A percentile compares a stretch with the other conserved stretches of the same genome.
Evolutionary conservation across 2,329 filamentous ascomycete genomes (phyloP).

Genomic region (Huntiella bhutanensis): DNA sequence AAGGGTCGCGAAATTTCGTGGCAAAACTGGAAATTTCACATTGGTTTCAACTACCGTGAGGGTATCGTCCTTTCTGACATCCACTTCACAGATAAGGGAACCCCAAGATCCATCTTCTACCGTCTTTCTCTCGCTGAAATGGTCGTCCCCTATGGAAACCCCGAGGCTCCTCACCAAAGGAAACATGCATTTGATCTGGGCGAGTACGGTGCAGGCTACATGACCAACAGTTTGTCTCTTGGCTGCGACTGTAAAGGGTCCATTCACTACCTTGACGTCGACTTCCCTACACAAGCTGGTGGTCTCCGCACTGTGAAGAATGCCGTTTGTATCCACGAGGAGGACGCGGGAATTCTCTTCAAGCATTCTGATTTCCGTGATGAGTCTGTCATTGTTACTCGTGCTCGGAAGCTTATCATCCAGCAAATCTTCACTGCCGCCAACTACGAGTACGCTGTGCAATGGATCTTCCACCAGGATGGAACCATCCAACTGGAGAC

Average conservation of each 20-base stretch:
- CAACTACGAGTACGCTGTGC: slow-evolving; percentile 71
- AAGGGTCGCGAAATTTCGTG: slow-evolving; percentile 58
- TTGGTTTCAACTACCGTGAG: slow-evolving; percentile 90
- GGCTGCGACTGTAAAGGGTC: slow-evolving; percentile 78
- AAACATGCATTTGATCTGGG: slow-evolving; percentile 70
- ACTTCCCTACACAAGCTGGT: slow-evolving; percentile 62
- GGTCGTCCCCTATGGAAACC: slow-evolving; percentile 79
- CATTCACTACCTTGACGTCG: slow-evolving; percentile 80
- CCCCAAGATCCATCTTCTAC: slow-evolving; percentile 64
- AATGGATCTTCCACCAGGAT: slow-evolving; percentile 87
- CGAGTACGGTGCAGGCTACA: slow-evolving; percentile 66
- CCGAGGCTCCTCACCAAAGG: slow-evolving; percentile 59
- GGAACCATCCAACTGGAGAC: slow-evolving; percentile 84
- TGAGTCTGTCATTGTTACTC: slow-evolving; percentile 68
- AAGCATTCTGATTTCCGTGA: slow-evolving; percentile 92
- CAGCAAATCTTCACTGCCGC: slow-evolving; percentile 89
- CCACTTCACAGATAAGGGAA: slow-evolving; percentile 70
- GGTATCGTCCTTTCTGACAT: slow-evolving; percentile 83
- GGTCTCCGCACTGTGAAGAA: slow-evolving; percentile 72
- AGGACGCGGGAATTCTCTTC: slow-evolving; percentile 80
- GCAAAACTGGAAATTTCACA: slow-evolving; percentile 88
- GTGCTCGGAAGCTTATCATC: slow-evolving; percentile 68
- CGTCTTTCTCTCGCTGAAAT: slow-evolving; percentile 79
- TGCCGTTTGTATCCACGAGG: slow-evolving; percentile 87
- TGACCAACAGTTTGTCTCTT: slow-evolving; percentile 59